Percentiles rank a stretch among this genome's conserved stretches.
These are phyloP conservation scores for Phytopythium montanum DNA, from an alignment of 352 stramenopile genomes.

Conservation along the genomic window DNA sequence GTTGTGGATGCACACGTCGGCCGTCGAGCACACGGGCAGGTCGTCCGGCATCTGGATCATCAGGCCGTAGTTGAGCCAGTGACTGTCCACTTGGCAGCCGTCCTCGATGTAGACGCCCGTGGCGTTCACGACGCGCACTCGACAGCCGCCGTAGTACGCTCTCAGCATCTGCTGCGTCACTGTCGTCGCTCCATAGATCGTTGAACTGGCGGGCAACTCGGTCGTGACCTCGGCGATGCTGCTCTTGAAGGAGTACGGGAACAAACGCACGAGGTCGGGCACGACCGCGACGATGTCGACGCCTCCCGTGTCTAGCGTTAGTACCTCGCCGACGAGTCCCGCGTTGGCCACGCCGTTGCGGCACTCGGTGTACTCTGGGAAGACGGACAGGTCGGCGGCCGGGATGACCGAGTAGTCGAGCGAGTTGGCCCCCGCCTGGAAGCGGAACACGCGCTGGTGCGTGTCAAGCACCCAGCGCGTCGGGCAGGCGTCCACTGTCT, in stretches of 20 bases:
- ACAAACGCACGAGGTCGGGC: conserved; percentile 5
- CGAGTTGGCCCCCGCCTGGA: conserved; percentile 5
- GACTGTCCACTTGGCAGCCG: conserved; percentile 18
- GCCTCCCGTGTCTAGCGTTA: not conserved
- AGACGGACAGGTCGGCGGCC: conserved; percentile 7
- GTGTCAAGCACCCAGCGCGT: conserved; percentile 22
- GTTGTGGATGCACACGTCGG: conserved; percentile 26
- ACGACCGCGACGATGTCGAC: conserved; percentile 4
- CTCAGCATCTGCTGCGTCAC: conserved; percentile 28
- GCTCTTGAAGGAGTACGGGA: conserved; percentile 13
- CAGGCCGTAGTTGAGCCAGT: conserved; percentile 32
- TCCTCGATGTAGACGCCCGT: conserved; percentile 29
- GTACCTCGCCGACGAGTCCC: not conserved
- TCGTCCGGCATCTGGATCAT: conserved; percentile 31
- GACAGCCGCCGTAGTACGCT: conserved; percentile 31
- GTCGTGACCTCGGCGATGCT: conserved; percentile 17
- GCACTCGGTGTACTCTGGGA: conserved; percentile 11
- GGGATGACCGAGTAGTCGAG: conserved; percentile 11
- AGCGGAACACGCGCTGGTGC: conserved; percentile 8
- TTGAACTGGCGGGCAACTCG: conserved; percentile 11
- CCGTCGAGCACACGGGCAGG: conserved; percentile 24
- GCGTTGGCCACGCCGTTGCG: conserved; percentile 1
- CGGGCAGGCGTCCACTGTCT: conserved; percentile 8
- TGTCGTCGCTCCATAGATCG: conserved; percentile 14
- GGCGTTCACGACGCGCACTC: conserved; percentile 27